A percentile compares a stretch with the other conserved stretches of the same genome.
These are phyloP conservation scores for Somion occarium DNA, from an alignment of 1,284 basidiomycete genomes.

Conservation along the genomic window DNA sequence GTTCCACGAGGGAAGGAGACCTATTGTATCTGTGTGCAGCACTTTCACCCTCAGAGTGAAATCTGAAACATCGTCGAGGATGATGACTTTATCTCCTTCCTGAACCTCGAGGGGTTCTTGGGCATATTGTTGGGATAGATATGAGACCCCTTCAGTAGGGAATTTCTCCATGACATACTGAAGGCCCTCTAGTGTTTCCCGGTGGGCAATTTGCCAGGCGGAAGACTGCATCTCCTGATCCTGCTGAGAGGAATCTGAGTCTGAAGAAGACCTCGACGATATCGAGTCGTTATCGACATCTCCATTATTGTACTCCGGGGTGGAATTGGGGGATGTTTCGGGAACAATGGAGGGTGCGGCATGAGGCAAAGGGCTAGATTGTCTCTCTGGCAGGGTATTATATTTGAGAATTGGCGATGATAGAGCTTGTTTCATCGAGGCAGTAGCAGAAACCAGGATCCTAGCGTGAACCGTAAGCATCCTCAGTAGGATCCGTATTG, in stretches of 20 bases:
- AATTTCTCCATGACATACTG: conserved; percentile 25
- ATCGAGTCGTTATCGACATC: background rate
- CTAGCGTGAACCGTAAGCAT: too few relatives aligned
- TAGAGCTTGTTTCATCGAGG: too few relatives aligned
- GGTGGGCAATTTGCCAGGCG: background rate
- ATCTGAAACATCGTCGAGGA: conserved; percentile 23
- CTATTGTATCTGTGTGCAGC: conserved; percentile 17
- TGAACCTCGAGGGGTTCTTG: conserved; percentile 23
- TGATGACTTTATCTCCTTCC: conserved; percentile 19
- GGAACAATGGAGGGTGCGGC: too few relatives aligned
- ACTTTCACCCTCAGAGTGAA: conserved; percentile 23
- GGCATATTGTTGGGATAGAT: conserved; percentile 19
- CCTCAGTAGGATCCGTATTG: too few relatives aligned
- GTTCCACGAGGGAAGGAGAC: conserved; percentile 25
- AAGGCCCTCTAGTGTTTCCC: conserved; percentile 23
- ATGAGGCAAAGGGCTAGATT: too few relatives aligned
- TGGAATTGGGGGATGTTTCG: background rate
- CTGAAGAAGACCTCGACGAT: background rate
- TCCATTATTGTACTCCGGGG: background rate
- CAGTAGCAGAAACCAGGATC: too few relatives aligned
- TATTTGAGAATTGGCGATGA: too few relatives aligned
- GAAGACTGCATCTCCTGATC: background rate
- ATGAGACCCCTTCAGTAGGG: conserved; percentile 20
- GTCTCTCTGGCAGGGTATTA: too few relatives aligned
- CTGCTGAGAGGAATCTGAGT: background rate